Conservation (phyloP, 2,329 filamentous ascomycete genomes). For the Fusarium nodosum region DNA sequence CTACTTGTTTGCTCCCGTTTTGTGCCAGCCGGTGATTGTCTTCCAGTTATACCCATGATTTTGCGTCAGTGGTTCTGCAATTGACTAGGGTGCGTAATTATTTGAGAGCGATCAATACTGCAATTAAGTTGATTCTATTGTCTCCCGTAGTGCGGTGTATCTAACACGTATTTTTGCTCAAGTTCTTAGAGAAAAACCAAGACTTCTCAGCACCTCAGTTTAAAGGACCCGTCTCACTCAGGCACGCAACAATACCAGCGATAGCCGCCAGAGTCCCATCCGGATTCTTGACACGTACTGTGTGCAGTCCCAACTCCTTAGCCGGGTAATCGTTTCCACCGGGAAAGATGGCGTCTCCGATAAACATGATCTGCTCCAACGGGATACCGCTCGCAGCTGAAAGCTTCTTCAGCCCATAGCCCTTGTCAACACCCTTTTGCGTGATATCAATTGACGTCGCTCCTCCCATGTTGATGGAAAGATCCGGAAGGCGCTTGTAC, state of each 20-base stretch:
- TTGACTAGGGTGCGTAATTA: no score
- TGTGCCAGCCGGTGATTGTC: no score
- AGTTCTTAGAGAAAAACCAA: background rate
- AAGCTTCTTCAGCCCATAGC: conserved; percentile 26
- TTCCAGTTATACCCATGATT: no score
- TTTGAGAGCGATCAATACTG: background rate
- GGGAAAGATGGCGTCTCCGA: conserved; percentile 26
- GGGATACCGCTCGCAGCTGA: conserved; percentile 16
- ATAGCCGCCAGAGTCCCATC: conserved; percentile 27
- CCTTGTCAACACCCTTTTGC: conserved; percentile 27
- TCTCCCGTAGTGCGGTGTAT: background rate
- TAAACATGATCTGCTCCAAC: conserved; percentile 25
- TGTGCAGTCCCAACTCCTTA: conserved; percentile 22
- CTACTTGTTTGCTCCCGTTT: no score
- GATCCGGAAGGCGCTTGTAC: conserved; percentile 20
- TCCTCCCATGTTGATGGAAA: conserved; percentile 28
- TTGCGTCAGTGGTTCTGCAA: no score
- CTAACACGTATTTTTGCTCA: background rate
- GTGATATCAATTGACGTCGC: conserved; percentile 29
- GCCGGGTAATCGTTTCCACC: conserved; percentile 30
- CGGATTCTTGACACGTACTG: conserved; percentile 25
- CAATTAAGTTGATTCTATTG: background rate
- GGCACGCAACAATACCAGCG: conserved; percentile 22
- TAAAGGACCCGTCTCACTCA: conserved; percentile 12
- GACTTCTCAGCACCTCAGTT: background rate